Conservation (phyloP, 2,329 filamentous ascomycete genomes). For the Periconia sp. region DNA sequence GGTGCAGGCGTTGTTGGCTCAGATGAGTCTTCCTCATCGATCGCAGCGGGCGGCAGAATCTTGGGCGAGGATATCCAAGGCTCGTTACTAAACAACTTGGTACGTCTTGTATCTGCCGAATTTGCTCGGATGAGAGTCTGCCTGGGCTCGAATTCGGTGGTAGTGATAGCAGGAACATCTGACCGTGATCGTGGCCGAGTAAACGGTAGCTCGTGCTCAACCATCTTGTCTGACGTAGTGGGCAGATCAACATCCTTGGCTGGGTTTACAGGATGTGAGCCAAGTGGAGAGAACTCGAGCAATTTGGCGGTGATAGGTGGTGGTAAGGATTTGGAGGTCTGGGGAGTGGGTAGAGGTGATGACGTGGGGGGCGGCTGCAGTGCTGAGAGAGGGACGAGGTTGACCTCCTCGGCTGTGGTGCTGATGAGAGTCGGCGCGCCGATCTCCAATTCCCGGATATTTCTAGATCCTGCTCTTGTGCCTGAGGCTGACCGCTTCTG, state of each 20-base stretch:
- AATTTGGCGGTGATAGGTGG: slow-evolving; percentile 13
- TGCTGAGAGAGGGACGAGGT: slow-evolving; percentile 42
- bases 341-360: slow-evolving; percentile 16
- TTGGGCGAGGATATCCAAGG: slow-evolving; percentile 36
- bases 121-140: slow-evolving; percentile 31
- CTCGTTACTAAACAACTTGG: slow-evolving; percentile 33
- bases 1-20: slow-evolving; percentile 26
- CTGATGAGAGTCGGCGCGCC: slow-evolving; percentile 40
- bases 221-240: slow-evolving; percentile 11
- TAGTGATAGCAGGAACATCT: slow-evolving; percentile 15
- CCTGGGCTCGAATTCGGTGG: slow-evolving; percentile 20
- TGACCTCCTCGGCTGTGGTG: slow-evolving; percentile 36
- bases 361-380: slow-evolving; percentile 20
- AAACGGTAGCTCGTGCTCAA: slow-evolving; percentile 4
- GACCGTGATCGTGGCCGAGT: slow-evolving; percentile 33
- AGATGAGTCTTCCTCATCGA: slow-evolving; percentile 16
- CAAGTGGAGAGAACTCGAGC: slow-evolving; percentile 36
- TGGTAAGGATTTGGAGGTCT: slow-evolving; percentile 18
- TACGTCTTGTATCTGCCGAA: slow-evolving; percentile 34
- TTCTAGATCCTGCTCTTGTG: slow-evolving; percentile 25
- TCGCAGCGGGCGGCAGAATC: slow-evolving; percentile 19
- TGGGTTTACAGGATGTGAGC: slow-evolving; percentile 39
- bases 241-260: slow-evolving; percentile 20
- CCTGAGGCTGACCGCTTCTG: slow-evolving; percentile 33
- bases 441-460: slow-evolving; percentile 37